Conservation (phyloP, 257 asterid genomes). For the Capsicum pubescens region DNA sequence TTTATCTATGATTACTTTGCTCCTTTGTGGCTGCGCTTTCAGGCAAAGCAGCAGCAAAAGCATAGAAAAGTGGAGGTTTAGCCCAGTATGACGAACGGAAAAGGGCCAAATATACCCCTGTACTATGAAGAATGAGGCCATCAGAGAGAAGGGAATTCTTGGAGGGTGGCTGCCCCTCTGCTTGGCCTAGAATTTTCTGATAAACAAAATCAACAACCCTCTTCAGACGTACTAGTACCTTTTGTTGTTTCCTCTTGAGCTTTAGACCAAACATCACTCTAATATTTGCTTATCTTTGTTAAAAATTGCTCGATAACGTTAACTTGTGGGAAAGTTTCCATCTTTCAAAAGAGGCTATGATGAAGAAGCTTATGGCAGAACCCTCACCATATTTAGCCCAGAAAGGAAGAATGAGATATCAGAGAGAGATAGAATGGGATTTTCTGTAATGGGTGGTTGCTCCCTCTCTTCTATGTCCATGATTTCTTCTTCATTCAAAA, state of each 20-base stretch:
- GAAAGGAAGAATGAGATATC: constrained; percentile 23
- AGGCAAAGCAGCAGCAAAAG: neutral
- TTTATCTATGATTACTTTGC: neutral
- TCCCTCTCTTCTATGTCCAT: constrained; percentile 37
- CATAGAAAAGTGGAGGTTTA: constrained; percentile 3
- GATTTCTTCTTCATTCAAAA: constrained; percentile 30
- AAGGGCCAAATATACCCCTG: neutral
- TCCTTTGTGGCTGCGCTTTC: neutral
- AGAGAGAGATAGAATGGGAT: constrained; percentile 32
- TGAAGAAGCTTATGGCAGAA: neutral
- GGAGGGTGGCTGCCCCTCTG: constrained; percentile 24
- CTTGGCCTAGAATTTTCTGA: constrained; percentile 10
- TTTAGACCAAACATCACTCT: neutral
- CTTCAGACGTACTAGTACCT: neutral
- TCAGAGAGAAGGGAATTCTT: neutral
- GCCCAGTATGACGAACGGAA: neutral
- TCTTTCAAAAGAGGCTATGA: neutral
- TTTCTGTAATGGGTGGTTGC: constrained; percentile 43
- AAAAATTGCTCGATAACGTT: neutral
- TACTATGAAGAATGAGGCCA: neutral
- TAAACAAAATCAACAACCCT: constrained; percentile 2
- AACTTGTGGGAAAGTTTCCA: constrained; percentile 4
- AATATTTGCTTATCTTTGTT: neutral
- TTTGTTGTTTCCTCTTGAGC: neutral
- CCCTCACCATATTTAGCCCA: neutral